Evolutionary conservation across 2,329 filamentous ascomycete genomes (phyloP).

Genomic region (Apiospora aurea): DNA sequence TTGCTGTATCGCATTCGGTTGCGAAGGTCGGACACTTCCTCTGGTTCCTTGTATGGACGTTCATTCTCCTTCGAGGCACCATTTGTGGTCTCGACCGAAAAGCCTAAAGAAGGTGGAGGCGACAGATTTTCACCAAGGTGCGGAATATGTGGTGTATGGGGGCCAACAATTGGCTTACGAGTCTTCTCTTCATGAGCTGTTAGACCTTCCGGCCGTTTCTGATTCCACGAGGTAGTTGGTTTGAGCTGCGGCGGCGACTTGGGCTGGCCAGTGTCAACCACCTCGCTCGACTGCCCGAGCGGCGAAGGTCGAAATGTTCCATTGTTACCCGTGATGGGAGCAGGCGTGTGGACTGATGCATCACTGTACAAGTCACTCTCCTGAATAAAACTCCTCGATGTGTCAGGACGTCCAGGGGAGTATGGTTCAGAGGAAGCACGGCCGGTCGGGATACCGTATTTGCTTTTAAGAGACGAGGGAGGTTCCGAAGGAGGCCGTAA

Average conservation of each 20-base stretch:
- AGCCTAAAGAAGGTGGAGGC: background rate
- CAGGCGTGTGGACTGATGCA: slow-evolving; percentile 41
- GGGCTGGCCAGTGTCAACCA: background rate
- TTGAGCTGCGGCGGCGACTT: background rate
- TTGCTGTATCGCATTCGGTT: background rate
- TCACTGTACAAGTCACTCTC: slow-evolving; percentile 46
- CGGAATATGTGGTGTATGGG: slow-evolving; percentile 6
- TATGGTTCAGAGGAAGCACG: slow-evolving; percentile 33
- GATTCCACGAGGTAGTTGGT: background rate
- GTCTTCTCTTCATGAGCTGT: background rate
- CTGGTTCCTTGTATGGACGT: background rate
- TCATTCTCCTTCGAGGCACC: background rate
- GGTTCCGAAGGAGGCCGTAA: slow-evolving; percentile 33
- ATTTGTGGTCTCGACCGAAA: background rate
- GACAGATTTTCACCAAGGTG: background rate
- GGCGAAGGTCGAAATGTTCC: background rate
- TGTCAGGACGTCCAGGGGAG: slow-evolving; percentile 35
- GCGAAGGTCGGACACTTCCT: background rate
- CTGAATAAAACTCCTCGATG: slow-evolving; percentile 43
- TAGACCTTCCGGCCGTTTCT: background rate
- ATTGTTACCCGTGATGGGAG: background rate
- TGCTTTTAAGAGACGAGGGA: slow-evolving; percentile 31
- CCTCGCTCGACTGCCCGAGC: background rate
- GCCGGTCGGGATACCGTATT: slow-evolving; percentile 38
- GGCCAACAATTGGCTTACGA: background rate